phyloP scores from a whole-genome alignment of 148 eudicot species.

The Vaccinium darrowii region DNA sequence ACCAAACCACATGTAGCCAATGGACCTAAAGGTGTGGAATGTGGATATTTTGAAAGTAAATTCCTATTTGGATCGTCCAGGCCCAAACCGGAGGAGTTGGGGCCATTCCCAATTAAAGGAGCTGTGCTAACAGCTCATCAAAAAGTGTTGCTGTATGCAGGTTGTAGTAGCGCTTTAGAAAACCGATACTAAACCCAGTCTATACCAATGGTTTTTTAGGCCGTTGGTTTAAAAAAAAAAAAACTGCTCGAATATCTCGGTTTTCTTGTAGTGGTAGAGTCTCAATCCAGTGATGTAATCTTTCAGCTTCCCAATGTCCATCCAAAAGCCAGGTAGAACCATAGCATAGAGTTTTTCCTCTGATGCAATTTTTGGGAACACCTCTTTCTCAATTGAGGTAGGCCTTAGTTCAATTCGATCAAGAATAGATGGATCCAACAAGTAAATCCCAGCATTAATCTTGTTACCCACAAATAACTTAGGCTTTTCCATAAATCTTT shows the following conservation, averaged over 20 bases:
- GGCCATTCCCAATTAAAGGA: too few species aligned
- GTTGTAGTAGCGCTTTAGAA: too few species aligned
- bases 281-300: constrained; percentile 90
- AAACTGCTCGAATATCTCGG: too few species aligned
- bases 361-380: constrained; percentile 75
- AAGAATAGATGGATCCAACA: constrained; percentile 79
- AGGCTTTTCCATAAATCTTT: constrained; percentile 85
- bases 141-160: too few species aligned
- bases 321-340: constrained; percentile 95
- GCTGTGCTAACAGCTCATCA: too few species aligned
- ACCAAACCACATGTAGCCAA: neutral
- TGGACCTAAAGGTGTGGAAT: neutral
- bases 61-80: neutral
- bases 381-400: constrained; percentile 91
- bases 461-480: constrained; percentile 90
- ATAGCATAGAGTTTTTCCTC: constrained; percentile 68
- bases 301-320: constrained; percentile 95
- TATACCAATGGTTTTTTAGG: too few species aligned
- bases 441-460: constrained; percentile 91
- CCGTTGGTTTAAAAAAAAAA: too few species aligned
- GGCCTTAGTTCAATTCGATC: constrained; percentile 75
- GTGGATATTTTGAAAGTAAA: neutral
- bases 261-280: constrained; percentile 20
- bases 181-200: too few species aligned
- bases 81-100: too few species aligned